These are phyloP conservation scores for Solanum tarijense DNA, from an alignment of 257 asterid genomes.

Conservation along the genomic window DNA sequence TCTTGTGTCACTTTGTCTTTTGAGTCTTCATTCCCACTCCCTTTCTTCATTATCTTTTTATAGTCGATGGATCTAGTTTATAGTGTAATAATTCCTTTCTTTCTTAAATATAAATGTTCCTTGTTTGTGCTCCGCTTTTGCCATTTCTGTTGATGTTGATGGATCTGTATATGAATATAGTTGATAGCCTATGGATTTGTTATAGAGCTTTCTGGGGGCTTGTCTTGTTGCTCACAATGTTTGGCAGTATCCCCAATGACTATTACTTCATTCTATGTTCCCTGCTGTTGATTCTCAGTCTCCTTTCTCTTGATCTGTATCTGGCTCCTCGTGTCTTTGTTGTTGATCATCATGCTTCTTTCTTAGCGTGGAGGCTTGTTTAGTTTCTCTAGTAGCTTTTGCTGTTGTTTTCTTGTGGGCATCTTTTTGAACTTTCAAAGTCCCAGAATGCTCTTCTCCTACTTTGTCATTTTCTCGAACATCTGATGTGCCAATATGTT, in stretches of 20 bases:
- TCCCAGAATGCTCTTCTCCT: not conserved
- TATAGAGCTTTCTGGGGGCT: not conserved
- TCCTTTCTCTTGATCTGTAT: not conserved
- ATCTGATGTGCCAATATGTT: not conserved
- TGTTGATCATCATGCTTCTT: not conserved
- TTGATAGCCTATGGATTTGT: not conserved
- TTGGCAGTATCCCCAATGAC: not conserved
- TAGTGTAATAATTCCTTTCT: not conserved
- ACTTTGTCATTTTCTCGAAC: not conserved
- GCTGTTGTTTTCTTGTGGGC: not conserved
- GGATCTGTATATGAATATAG: not conserved
- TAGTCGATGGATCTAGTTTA: not conserved
- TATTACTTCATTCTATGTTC: not conserved
- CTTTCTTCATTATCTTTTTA: not conserved
- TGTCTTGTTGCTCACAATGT: not conserved
- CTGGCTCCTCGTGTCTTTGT: not conserved
- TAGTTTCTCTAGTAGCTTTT: not conserved
- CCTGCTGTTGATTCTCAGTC: not conserved
- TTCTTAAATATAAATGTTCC: not conserved
- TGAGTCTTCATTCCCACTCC: not conserved
- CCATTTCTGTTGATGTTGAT: not conserved
- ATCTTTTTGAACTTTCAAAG: not conserved
- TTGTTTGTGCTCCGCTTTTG: not conserved
- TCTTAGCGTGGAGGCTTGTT: not conserved
- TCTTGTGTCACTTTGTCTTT: not conserved